Conservation (phyloP, 2,329 filamentous ascomycete genomes). For the Sporothrix variecibatus region DNA sequence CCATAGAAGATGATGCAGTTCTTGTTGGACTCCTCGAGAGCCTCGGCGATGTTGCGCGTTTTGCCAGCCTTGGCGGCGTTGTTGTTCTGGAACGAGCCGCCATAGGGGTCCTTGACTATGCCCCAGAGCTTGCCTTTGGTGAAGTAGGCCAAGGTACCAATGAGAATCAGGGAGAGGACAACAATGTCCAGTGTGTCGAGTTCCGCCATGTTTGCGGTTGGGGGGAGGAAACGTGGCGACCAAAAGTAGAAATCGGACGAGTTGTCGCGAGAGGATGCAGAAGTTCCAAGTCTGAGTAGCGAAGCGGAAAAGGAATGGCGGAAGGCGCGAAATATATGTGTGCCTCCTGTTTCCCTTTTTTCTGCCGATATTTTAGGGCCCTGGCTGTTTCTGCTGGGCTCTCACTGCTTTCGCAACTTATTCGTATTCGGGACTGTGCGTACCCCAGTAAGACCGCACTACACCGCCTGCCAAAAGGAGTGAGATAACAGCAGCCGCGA, state of each 20-base stretch:
- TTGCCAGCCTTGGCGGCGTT: conserved; percentile 75
- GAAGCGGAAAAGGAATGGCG: conserved; percentile 12
- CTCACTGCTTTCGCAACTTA: neutral
- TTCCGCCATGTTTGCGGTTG: conserved; percentile 72
- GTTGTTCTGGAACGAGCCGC: conserved; percentile 69
- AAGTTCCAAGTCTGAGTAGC: neutral
- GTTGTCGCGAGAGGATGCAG: conserved; percentile 3
- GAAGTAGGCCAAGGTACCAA: conserved; percentile 92
- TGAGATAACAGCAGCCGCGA: neutral
- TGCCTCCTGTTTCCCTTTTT: conserved; percentile 4
- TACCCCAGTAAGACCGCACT: neutral
- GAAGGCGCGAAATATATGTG: conserved; percentile 16
- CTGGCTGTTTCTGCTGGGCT: neutral
- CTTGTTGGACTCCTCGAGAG: conserved; percentile 92
- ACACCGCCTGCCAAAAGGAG: conserved; percentile 24
- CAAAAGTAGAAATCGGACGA: neutral
- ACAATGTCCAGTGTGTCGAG: conserved; percentile 93
- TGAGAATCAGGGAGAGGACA: conserved; percentile 80
- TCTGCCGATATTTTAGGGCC: conserved; percentile 13
- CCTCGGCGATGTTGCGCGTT: conserved; percentile 90
- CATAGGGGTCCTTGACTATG: conserved; percentile 84
- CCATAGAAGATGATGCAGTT: conserved; percentile 99
- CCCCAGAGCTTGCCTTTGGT: conserved; percentile 97
- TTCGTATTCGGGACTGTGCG: conserved; percentile 2
- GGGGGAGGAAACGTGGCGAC: neutral